phyloP scores from a whole-genome alignment of 1,139 yeast species.

The Spathaspora sp. region DNA sequence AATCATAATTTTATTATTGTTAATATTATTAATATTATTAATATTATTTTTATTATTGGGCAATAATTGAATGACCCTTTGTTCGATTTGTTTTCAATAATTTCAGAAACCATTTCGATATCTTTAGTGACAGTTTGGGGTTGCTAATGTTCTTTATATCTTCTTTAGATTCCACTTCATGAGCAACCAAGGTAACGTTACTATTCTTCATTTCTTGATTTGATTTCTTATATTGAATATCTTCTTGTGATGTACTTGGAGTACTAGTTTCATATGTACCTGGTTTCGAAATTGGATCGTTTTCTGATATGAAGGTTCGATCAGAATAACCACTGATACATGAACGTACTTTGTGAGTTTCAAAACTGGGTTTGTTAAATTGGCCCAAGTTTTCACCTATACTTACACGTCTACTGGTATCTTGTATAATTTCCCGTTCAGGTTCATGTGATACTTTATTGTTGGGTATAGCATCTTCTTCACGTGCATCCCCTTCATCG shows the following conservation, averaged over 20 bases:
- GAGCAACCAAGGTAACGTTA: background rate
- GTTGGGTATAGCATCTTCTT: no score
- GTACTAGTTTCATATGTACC: background rate
- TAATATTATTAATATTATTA: no score
- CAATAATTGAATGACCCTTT: background rate
- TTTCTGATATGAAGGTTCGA: background rate
- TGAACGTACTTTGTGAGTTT: background rate
- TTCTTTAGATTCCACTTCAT: background rate
- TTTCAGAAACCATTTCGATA: background rate
- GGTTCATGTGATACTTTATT: background rate
- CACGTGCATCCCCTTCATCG: background rate
- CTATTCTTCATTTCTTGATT: background rate
- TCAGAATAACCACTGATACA: background rate
- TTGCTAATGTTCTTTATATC: background rate
- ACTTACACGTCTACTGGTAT: background rate
- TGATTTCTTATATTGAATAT: background rate
- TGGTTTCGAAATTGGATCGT: background rate
- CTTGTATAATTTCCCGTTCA: background rate
- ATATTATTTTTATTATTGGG: background rate
- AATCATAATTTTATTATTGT: no score
- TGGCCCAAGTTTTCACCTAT: background rate
- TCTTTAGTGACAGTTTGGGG: background rate
- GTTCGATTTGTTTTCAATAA: background rate
- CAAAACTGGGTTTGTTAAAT: background rate
- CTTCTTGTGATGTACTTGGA: background rate